phyloP scores from a whole-genome alignment of 495 filamentous ascomycete genomes.

The Neurospora pannonica region DNA sequence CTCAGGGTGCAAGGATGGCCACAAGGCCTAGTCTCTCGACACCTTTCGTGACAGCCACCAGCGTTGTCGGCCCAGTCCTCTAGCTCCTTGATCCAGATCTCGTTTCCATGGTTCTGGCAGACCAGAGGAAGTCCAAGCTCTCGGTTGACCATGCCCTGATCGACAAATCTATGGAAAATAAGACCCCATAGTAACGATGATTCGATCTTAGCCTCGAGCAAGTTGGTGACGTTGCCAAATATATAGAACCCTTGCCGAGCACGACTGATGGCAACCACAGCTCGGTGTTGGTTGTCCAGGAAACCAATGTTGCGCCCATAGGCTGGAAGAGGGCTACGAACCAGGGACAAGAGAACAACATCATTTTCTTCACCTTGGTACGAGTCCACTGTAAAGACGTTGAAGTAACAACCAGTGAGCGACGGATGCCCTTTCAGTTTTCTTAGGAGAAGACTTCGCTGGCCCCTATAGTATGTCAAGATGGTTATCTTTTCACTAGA shows the following conservation, averaged over 20 bases:
- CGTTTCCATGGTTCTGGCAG: slow-evolving; percentile 29
- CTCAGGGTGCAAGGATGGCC: slow-evolving; percentile 33
- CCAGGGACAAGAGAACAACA: slow-evolving; percentile 72
- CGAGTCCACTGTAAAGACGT: slow-evolving; percentile 78
- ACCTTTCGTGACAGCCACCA: slow-evolving; percentile 51
- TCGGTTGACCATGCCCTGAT: slow-evolving; percentile 14
- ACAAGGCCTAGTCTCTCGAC: slow-evolving; percentile 32
- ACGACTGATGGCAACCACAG: slow-evolving; percentile 82
- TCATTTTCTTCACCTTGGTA: slow-evolving; percentile 96
- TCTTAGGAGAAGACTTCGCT: slow-evolving; percentile 54
- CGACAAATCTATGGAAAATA: slow-evolving; percentile 23
- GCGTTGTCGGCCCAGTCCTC: slow-evolving; percentile 42
- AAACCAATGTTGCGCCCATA: slow-evolving; percentile 51
- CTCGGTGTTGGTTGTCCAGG: slow-evolving; percentile 62
- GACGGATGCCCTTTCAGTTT: slow-evolving; percentile 41
- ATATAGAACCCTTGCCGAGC: slow-evolving; percentile 80
- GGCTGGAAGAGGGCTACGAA: slow-evolving; percentile 46
- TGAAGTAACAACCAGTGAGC: slow-evolving; percentile 43
- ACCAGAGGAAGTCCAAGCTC: slow-evolving; percentile 27
- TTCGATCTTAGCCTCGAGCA: slow-evolving; percentile 28
- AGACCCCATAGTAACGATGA: slow-evolving; percentile 31
- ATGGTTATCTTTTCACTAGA: slow-evolving; percentile 58
- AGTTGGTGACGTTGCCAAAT: slow-evolving; percentile 63
- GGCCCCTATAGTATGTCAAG: slow-evolving; percentile 86
- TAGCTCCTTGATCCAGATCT: slow-evolving; percentile 31